Evolutionary conservation across 208 protist species (phyloP), one percentile per base, ranked within the genome.

Genomic region (Porcisia hertigi): DNA sequence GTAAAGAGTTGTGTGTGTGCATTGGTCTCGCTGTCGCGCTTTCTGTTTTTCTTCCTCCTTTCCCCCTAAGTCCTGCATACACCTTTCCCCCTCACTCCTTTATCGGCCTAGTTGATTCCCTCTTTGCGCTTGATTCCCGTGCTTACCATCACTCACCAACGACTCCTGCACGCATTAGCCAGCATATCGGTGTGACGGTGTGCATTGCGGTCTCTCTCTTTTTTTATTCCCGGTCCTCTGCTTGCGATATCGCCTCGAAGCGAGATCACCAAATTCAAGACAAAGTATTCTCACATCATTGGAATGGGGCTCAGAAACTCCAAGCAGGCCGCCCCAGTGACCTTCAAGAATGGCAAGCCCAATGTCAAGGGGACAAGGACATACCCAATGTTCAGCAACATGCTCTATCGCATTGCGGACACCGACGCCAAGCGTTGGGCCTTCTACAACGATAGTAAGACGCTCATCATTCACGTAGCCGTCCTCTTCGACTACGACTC

Each of bases 401-500:
- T 86, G 6, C 80, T 96, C 53, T 96, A 80, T 71, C 89, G 92
- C 80, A 88, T 92, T 52, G 79, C 84, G 43, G 86, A 94, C 81
- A 83, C 75, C 23, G 79, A 89, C 1, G 62, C 76, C 16, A 81
- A 75, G 47, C 83, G 78, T 12, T 96, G 92, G 89, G 88, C 82
- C 39, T 96, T 96, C 74, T 96, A 94, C 81, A 96, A 96, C 67
- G 92, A 96, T 83, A 93, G 80, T 69, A 70, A 55, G 23, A 82
- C 92, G 14, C 83, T 89, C 39, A 87, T 87, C 59, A 88, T 96
- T 9, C 92, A 96, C 69, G 88, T 96, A 69, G 88, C 88, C 71
- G 85, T 96, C 23, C 82, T 96, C 71, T 96, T 96, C 65, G 89
- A 96, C 73, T 94, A 93, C 75, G 92, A 96, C 78, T 90, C 81